Conservation (phyloP, 2,329 filamentous ascomycete species). For the Pseudogymnoascus sp. region DNA sequence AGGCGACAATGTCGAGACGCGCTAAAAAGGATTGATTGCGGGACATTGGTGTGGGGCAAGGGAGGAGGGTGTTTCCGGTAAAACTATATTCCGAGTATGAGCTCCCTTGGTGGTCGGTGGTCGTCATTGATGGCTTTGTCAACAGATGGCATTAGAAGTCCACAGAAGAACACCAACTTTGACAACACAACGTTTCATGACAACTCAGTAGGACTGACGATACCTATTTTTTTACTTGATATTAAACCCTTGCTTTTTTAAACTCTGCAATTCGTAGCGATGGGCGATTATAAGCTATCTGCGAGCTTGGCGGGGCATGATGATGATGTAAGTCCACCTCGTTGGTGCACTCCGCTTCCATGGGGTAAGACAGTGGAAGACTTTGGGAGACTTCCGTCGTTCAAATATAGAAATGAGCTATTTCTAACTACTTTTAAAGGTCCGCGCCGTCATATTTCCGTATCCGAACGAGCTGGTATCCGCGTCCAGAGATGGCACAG, state of each 20-base stretch:
- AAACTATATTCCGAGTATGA: neutral
- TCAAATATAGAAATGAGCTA: neutral
- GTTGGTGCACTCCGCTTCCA: neutral
- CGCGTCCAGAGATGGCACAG: conserved; percentile 84
- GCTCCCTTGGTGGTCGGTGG: neutral
- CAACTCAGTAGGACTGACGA: neutral
- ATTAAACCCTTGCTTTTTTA: neutral
- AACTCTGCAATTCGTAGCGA: conserved; percentile 30
- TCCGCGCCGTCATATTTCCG: conserved; percentile 78
- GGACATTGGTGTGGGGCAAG: neutral
- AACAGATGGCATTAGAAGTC: conserved; percentile 7
- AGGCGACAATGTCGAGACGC: conserved; percentile 7
- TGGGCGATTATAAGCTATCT: conserved; percentile 88
- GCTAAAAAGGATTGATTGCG: conserved; percentile 7
- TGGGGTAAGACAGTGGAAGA: neutral
- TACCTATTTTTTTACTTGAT: neutral
- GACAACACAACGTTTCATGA: neutral
- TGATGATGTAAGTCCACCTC: conserved; percentile 66
- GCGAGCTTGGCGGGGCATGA: conserved; percentile 84
- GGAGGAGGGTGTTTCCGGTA: neutral
- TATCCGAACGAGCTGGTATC: conserved; percentile 67
- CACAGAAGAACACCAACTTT: neutral
- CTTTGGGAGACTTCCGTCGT: neutral
- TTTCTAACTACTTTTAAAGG: conserved; percentile 44
- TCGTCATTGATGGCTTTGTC: conserved; percentile 2